phyloP scores from a whole-genome alignment of 2,329 filamentous ascomycete genomes.

The Capronia coronata region DNA sequence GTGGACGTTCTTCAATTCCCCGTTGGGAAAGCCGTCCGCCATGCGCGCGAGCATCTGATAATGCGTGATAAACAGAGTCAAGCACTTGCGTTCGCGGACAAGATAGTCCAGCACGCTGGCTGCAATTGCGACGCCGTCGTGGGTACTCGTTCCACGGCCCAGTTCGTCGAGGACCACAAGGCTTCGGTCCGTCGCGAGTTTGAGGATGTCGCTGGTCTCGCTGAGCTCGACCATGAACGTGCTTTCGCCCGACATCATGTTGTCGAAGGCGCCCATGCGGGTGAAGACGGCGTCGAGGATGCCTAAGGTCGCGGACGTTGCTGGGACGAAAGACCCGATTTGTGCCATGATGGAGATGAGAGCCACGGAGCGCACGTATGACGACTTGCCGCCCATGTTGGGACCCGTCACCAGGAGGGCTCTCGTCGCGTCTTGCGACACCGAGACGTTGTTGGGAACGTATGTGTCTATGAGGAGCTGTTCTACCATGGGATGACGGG shows the following conservation, averaged over 20 bases:
- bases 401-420: slow-evolving; percentile 89
- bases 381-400: slow-evolving; percentile 99
- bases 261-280: slow-evolving; percentile 92
- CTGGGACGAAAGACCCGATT: slow-evolving; percentile 89
- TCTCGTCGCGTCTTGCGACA: slow-evolving; percentile 59
- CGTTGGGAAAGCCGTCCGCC: slow-evolving; percentile 58
- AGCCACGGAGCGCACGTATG: slow-evolving; percentile 86
- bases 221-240: slow-evolving; percentile 98
- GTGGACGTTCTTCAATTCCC: slow-evolving; percentile 76
- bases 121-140: slow-evolving; percentile 93
- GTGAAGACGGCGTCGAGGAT: slow-evolving; percentile 89
- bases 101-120: slow-evolving; percentile 84
- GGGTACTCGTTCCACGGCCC: slow-evolving; percentile 85
- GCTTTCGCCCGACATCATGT: slow-evolving; percentile 86
- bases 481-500: slow-evolving; percentile 93
- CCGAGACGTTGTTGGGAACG: slow-evolving; percentile 78
- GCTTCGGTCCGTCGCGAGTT: slow-evolving; percentile 74
- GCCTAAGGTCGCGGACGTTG: slow-evolving; percentile 64
- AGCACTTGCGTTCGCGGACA: slow-evolving; percentile 63
- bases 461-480: slow-evolving; percentile 78
- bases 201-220: slow-evolving; percentile 85
- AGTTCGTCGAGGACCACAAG: slow-evolving; percentile 93
- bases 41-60: slow-evolving; percentile 82
- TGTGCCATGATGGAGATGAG: slow-evolving; percentile 91
- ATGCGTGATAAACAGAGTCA: slow-evolving; percentile 95